A percentile compares a stretch with the other conserved stretches of the same genome.
Evolutionary conservation across 176 grass and related monocot genomes (phyloP).

Genomic region (Oryza rufipogon): DNA sequence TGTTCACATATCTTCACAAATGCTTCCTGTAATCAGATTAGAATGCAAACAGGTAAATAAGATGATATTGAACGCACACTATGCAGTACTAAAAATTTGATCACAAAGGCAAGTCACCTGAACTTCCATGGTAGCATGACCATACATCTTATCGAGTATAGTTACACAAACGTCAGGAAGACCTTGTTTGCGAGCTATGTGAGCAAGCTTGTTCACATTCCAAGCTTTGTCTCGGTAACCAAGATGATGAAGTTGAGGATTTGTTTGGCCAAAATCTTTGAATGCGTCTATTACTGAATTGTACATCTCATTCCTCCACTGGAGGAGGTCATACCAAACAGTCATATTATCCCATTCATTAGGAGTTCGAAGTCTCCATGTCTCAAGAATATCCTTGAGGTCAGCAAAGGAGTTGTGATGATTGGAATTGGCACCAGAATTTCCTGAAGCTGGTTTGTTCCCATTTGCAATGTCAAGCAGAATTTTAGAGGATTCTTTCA

Average conservation of each 20-base stretch:
- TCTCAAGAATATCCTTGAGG: constrained; percentile 99
- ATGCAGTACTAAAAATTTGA: not conserved
- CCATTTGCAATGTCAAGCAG: constrained; percentile 94
- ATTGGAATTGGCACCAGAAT: constrained; percentile 73
- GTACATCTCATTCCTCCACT: constrained; percentile 99
- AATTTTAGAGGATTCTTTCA: constrained; percentile 96
- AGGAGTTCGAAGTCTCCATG: constrained; percentile 93
- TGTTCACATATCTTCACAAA: constrained; percentile 99
- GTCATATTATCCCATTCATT: constrained; percentile 98
- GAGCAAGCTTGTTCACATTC: constrained; percentile 99
- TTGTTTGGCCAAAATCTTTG: constrained; percentile 88
- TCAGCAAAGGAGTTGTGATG: constrained; percentile 80
- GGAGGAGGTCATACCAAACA: constrained; percentile 97
- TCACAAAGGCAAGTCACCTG: constrained; percentile 64
- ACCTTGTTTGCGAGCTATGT: constrained; percentile 92
- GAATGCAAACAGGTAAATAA: constrained; percentile 32
- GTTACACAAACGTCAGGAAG: constrained; percentile 96
- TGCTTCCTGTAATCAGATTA: constrained; percentile 76
- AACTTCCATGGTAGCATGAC: constrained; percentile 99
- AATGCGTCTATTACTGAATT: constrained; percentile 99
- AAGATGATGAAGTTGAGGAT: constrained; percentile 98
- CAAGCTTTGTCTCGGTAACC: constrained; percentile 97
- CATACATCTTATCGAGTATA: constrained; percentile 99
- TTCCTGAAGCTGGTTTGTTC: constrained; percentile 86
- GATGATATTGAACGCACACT: not conserved